These are phyloP conservation scores for Penicillium sp. DNA, from an alignment of 2,329 filamentous ascomycete species.

Conservation along the genomic window DNA sequence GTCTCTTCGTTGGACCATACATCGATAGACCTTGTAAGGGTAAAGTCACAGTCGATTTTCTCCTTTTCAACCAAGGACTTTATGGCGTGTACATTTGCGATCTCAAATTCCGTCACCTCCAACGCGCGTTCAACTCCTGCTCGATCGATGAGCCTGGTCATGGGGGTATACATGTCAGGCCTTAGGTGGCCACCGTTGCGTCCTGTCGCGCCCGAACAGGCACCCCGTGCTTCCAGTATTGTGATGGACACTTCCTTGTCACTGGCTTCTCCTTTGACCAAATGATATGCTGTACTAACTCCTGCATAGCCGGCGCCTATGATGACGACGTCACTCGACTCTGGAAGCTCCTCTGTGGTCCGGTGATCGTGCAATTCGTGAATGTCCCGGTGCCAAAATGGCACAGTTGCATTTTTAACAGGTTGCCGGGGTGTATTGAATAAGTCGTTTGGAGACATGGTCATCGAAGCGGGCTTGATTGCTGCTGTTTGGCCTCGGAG, in stretches of 20 bases:
- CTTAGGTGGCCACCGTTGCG: conserved; percentile 48
- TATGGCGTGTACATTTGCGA: conserved; percentile 41
- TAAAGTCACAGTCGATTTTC: conserved; percentile 47
- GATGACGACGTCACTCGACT: conserved; percentile 45
- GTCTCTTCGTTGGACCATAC: conserved; percentile 39
- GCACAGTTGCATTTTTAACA: neutral
- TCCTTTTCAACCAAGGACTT: conserved; percentile 43
- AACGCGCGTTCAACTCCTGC: conserved; percentile 32
- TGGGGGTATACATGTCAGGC: conserved; percentile 45
- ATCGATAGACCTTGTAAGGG: conserved; percentile 42
- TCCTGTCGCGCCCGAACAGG: conserved; percentile 46
- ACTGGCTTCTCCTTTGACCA: conserved; percentile 26
- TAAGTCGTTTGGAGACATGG: neutral
- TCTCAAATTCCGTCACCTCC: conserved; percentile 44
- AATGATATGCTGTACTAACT: conserved; percentile 45
- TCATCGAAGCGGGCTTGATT: neutral
- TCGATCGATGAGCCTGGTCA: conserved; percentile 36
- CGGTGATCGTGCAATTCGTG: conserved; percentile 42
- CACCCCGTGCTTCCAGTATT: conserved; percentile 42
- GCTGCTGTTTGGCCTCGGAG: neutral
- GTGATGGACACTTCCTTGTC: conserved; percentile 29
- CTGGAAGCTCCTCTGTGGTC: conserved; percentile 40
- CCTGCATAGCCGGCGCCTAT: conserved; percentile 51
- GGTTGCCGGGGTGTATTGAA: neutral
- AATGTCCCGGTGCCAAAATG: conserved; percentile 40